Percentiles rank a stretch among this genome's conserved stretches.
Conservation (phyloP, 225 moss, liverwort and hornwort genomes). For the Bryoerythrophyllum caledonicum region DNA sequence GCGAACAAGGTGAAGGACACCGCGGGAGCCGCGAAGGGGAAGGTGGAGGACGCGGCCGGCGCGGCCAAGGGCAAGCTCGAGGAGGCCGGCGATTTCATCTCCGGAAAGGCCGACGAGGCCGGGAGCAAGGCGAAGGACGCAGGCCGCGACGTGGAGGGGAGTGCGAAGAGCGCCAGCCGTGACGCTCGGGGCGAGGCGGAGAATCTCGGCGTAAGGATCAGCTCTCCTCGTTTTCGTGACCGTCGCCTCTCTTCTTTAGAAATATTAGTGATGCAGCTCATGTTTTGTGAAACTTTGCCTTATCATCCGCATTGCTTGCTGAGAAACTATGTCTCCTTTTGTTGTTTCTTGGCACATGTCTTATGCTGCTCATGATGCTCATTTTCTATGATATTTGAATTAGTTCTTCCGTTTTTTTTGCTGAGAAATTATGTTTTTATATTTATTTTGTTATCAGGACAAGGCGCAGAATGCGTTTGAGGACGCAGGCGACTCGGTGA, state of each 20-base stretch:
- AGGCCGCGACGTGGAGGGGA: no score
- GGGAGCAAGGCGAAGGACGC: conserved; percentile 22
- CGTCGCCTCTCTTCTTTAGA: no score
- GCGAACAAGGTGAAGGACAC: conserved; percentile 18
- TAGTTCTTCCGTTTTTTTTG: no score
- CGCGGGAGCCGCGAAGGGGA: conserved; percentile 6
- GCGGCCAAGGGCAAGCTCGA: neutral
- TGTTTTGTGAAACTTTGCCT: no score
- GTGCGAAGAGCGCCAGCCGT: neutral
- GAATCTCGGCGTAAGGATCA: conserved; percentile 5
- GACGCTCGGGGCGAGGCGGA: conserved; percentile 1
- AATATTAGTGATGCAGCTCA: neutral
- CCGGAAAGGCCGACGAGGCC: conserved; percentile 16
- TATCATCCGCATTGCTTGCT: no score
- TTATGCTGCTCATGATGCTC: no score
- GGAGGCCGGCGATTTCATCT: neutral
- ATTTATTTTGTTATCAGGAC: neutral
- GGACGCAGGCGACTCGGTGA: neutral
- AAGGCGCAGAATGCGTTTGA: conserved; percentile 16
- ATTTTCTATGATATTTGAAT: no score
- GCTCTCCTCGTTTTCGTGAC: neutral
- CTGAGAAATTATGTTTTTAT: no score
- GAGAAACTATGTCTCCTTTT: no score
- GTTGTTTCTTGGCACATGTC: no score
- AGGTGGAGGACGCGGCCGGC: conserved; percentile 4